Conservation (phyloP, 495 filamentous ascomycete genomes). For the Margaritispora aquatica region DNA sequence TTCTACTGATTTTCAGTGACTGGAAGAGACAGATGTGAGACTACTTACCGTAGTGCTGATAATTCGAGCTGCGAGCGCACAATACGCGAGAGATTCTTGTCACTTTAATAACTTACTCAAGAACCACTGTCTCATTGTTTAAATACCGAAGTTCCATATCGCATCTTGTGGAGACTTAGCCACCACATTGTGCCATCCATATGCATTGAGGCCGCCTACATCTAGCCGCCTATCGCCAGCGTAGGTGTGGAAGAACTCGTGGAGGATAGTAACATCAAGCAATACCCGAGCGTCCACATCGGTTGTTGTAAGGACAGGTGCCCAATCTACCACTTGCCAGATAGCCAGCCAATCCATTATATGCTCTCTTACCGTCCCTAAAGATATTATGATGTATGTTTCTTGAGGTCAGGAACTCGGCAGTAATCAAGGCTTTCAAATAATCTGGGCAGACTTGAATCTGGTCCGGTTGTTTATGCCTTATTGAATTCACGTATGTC, state of each 20-base stretch:
- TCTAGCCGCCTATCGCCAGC: background rate
- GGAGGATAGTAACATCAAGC: background rate
- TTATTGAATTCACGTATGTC: too few relatives aligned
- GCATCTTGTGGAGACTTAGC: background rate
- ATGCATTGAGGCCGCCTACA: background rate
- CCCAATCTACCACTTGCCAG: background rate
- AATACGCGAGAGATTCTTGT: background rate
- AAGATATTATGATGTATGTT: background rate
- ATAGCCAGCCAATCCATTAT: background rate
- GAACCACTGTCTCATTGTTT: background rate
- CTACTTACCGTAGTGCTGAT: background rate
- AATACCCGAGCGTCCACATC: background rate
- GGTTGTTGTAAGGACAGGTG: background rate
- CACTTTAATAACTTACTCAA: background rate
- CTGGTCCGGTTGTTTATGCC: background rate
- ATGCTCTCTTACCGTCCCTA: background rate
- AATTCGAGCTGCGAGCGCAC: background rate
- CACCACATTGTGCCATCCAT: background rate
- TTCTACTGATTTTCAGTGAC: background rate
- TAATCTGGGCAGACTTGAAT: background rate
- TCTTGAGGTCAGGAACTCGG: background rate
- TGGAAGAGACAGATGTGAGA: background rate
- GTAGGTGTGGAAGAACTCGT: background rate
- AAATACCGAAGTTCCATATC: background rate
- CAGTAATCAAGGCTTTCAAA: background rate